phyloP scores from a whole-genome alignment of 805 yeast species.

The Clavispora vitiphila region DNA sequence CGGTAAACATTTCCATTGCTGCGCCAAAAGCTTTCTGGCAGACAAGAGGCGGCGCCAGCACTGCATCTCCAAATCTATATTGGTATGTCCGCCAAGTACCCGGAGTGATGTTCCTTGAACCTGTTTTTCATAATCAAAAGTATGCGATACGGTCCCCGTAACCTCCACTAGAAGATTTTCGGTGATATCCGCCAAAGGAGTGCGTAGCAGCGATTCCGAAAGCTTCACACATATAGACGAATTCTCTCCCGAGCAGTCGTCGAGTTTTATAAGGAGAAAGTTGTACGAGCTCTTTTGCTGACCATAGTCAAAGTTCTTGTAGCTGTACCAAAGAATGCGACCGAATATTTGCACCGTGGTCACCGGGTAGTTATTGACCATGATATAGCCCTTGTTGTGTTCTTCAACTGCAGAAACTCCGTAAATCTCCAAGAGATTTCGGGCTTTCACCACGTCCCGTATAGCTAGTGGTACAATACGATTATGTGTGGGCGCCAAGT shows the following conservation, averaged over 20 bases:
- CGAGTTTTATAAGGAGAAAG: slow-evolving; percentile 20
- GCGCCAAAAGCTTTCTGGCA: slow-evolving; percentile 14
- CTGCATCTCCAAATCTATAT: slow-evolving; percentile 22
- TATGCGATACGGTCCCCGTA: slow-evolving; percentile 14
- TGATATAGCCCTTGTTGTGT: slow-evolving; percentile 9
- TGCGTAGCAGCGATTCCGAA: slow-evolving; percentile 8
- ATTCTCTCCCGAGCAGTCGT: slow-evolving; percentile 28
- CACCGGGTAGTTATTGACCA: slow-evolving; percentile 34
- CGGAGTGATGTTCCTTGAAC: slow-evolving; percentile 6
- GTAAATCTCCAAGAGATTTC: slow-evolving; percentile 10
- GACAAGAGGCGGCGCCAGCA: slow-evolving; percentile 25
- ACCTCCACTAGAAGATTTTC: slow-evolving; percentile 25
- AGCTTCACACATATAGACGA: slow-evolving; percentile 26
- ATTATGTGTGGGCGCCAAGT: slow-evolving; percentile 23
- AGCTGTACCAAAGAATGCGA: slow-evolving; percentile 15
- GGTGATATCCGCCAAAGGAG: slow-evolving; percentile 9
- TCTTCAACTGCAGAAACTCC: slow-evolving; percentile 13
- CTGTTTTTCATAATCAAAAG: slow-evolving; percentile 4
- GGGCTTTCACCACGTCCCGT: slow-evolving; percentile 21
- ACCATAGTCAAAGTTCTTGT: slow-evolving; percentile 1
- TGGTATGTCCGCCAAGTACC: slow-evolving; percentile 13
- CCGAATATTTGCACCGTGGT: slow-evolving; percentile 22
- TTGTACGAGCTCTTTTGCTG: slow-evolving; percentile 4
- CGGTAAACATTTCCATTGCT: slow-evolving; percentile 23
- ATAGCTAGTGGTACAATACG: slow-evolving; percentile 23